A percentile compares a stretch with the other conserved stretches of the same genome.
Conservation (phyloP, 2,329 filamentous ascomycete genomes). For the Aspergillus quadrilineatus region DNA sequence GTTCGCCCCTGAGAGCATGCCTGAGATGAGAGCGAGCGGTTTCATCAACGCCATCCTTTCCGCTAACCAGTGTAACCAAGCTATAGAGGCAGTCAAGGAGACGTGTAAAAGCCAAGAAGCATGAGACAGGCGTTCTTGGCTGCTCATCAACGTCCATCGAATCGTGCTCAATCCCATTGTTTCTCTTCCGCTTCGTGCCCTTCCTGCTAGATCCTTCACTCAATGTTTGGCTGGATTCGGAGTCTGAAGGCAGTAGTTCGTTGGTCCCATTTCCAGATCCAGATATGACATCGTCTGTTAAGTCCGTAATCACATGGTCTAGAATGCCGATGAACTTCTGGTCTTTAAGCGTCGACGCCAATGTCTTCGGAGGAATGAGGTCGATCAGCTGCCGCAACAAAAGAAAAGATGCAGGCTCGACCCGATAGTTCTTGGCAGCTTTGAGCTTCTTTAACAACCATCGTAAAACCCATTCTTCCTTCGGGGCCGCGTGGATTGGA, state of each 20-base stretch:
- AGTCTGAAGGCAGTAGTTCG: constrained; percentile 28
- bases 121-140: constrained; percentile 31
- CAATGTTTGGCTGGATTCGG: constrained; percentile 39
- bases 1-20: constrained; percentile 39
- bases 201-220: constrained; percentile 26
- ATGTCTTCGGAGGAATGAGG: constrained; percentile 66
- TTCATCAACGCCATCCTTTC: constrained; percentile 27
- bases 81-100: constrained; percentile 37
- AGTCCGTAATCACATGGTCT: constrained; percentile 64
- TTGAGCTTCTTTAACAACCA: constrained; percentile 65
- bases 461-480: constrained; percentile 65
- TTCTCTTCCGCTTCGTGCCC: constrained; percentile 42
- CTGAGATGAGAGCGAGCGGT: constrained; percentile 42
- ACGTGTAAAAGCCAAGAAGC: constrained; percentile 35
- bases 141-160: constrained; percentile 33
- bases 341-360: constrained; percentile 70
- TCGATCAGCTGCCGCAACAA: constrained; percentile 65
- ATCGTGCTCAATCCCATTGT: constrained; percentile 25
- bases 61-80: constrained; percentile 30
- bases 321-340: constrained; percentile 66
- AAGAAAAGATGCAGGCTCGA: constrained; percentile 49
- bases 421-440: constrained; percentile 43
- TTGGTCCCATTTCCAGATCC: constrained; percentile 25
- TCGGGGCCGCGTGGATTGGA: constrained; percentile 37
- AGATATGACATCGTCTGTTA: constrained; percentile 33